Evolutionary conservation across 1,284 basidiomycete species (phyloP).

Genomic region (Rhizopogon hawkerae): DNA sequence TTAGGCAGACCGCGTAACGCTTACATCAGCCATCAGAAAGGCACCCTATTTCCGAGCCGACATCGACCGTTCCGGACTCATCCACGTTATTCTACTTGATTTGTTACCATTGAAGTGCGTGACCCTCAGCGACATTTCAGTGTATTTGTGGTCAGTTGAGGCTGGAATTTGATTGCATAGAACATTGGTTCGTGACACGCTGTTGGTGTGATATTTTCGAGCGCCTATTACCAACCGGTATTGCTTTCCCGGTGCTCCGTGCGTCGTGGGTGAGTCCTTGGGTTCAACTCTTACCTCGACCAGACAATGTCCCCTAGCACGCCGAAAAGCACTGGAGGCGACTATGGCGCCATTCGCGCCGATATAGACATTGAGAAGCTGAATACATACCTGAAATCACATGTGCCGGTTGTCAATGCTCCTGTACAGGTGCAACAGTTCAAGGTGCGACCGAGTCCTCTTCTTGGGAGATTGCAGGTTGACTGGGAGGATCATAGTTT

Average conservation of each 20-base stretch:
- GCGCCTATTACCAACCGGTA: too few species aligned
- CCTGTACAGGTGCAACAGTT: constrained; percentile 88
- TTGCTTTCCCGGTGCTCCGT: too few species aligned
- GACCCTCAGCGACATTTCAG: too few species aligned
- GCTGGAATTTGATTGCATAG: too few species aligned
- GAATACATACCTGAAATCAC: constrained; percentile 56
- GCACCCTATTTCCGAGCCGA: background rate
- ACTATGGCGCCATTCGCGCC: constrained; percentile 67
- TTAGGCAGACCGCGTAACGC: constrained; percentile 25
- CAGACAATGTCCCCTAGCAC: constrained; percentile 24
- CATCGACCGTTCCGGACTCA: constrained; percentile 10
- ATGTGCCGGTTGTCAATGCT: constrained; percentile 49
- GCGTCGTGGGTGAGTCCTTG: background rate
- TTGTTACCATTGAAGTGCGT: too few species aligned
- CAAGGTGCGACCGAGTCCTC: constrained; percentile 47
- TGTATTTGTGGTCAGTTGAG: too few species aligned
- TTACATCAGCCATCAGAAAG: constrained; percentile 7
- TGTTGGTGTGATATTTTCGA: too few species aligned
- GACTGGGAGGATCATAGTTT: constrained; percentile 45
- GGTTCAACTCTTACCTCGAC: background rate
- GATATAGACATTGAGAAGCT: constrained; percentile 59
- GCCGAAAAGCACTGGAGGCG: constrained; percentile 55
- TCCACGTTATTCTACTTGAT: background rate
- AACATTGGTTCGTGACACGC: too few species aligned
- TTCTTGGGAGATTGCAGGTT: background rate